Conservation (phyloP, 2,329 filamentous ascomycete genomes). For the Cordyceps pruinosa region DNA sequence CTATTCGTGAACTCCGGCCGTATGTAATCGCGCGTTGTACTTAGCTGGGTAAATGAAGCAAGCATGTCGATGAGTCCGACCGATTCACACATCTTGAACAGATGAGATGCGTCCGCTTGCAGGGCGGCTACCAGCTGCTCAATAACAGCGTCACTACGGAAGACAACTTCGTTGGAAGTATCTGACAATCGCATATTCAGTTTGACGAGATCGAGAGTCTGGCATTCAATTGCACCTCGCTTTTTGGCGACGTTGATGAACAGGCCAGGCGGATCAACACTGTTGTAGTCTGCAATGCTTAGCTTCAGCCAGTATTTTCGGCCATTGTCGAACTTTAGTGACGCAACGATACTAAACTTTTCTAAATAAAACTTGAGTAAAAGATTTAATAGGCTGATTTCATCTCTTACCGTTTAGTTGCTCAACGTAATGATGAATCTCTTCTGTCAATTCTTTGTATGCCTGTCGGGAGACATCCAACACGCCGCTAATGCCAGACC, state of each 20-base stretch:
- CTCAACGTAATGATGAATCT: conserved; percentile 65
- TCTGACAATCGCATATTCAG: conserved; percentile 70
- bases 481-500: conserved; percentile 74
- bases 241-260: conserved; percentile 73
- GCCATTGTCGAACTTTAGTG: conserved; percentile 67
- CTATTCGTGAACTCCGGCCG: conserved; percentile 62
- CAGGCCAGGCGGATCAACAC: conserved; percentile 51
- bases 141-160: conserved; percentile 73
- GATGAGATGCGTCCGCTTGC: conserved; percentile 59
- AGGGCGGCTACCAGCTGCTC: conserved; percentile 65
- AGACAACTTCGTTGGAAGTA: conserved; percentile 75
- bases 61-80: conserved; percentile 86
- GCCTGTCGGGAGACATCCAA: conserved; percentile 83
- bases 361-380: conserved; percentile 29
- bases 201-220: conserved; percentile 78
- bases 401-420: conserved; percentile 53
- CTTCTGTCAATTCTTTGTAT: conserved; percentile 80
- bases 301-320: conserved; percentile 77
- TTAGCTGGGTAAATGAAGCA: conserved; percentile 65
- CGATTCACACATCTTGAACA: conserved; percentile 82
- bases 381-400: not conserved
- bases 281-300: conserved; percentile 53
- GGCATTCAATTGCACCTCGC: conserved; percentile 75
- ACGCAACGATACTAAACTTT: conserved; percentile 51
- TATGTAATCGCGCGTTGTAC: conserved; percentile 52